phyloP scores from a whole-genome alignment of 495 filamentous ascomycete species.

The Oidiodendron maius region DNA sequence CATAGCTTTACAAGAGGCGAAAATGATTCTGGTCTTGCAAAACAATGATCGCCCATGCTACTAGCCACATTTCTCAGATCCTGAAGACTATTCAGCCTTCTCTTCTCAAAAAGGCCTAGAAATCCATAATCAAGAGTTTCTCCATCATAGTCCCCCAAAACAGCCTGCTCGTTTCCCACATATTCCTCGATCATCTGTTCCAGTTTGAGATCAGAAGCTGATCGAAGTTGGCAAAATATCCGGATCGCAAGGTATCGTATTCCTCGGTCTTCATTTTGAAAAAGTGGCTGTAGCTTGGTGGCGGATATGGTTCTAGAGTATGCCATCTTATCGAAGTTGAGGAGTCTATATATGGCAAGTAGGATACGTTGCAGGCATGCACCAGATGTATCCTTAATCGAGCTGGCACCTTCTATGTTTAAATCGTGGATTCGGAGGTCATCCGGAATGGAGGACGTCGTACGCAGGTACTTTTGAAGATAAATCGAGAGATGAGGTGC shows the following conservation, averaged over 20 bases:
- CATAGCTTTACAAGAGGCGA: slow-evolving; percentile 35
- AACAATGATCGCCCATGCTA: slow-evolving; percentile 10
- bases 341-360: slow-evolving; percentile 68
- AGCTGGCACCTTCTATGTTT: not conserved
- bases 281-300: slow-evolving; percentile 58
- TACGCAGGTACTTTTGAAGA: slow-evolving; percentile 35
- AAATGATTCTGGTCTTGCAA: slow-evolving; percentile 13
- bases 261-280: slow-evolving; percentile 50
- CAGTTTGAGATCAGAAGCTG: slow-evolving; percentile 72
- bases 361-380: slow-evolving; percentile 34
- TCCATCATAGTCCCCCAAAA: slow-evolving; percentile 71
- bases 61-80: slow-evolving; percentile 2
- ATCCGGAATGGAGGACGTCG: not conserved
- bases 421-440: not conserved
- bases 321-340: slow-evolving; percentile 62
- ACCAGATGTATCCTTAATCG: not conserved
- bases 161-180: slow-evolving; percentile 47
- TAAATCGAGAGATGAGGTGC: slow-evolving; percentile 63
- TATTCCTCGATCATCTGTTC: slow-evolving; percentile 62
- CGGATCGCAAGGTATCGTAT: slow-evolving; percentile 78
- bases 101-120: slow-evolving; percentile 74
- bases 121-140: slow-evolving; percentile 76
- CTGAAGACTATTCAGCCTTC: slow-evolving; percentile 35
- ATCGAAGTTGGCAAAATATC: slow-evolving; percentile 70
- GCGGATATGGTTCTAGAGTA: slow-evolving; percentile 59